Evolutionary conservation across 140 eudicot genomes (phyloP), one percentile per base, ranked within the genome.

Genomic region (Erigeron philadelphicus): DNA sequence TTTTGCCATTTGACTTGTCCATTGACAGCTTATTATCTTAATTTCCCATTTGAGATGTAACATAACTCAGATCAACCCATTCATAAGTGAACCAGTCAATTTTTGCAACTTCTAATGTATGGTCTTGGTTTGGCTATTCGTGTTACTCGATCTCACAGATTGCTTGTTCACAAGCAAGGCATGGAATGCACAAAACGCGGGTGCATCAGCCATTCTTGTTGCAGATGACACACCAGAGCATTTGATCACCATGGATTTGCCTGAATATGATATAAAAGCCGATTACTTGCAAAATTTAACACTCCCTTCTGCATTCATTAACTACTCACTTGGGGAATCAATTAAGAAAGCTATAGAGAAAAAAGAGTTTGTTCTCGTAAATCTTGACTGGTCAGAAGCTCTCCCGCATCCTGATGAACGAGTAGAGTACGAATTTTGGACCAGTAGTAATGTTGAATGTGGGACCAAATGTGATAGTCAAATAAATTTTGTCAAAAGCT

Each of bases 381-480:
- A 66, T 48, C 87, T 81, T 38, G 86, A 84, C 68, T 84, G 88
- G 88, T 69, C 71, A 1, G 88, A 84, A 64, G 64, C 88, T 48
- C 81, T 84, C 56, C 88, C 88, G 45, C 85, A 84, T 61, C 83
- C 86, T 2, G 88, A 84, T 44, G 84, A 81, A 3, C 81, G 88
- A 0, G 88, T 84, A 4, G 88, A 83, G 67, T 83, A 83, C 45
- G 85, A 77, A 65, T 80, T 83, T 67, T 83, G 85, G 88, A 83
- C 88, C 0, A 77, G 72, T 42, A 83, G 83, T 70, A 83, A 83
- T 9, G 82, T 79, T 12, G 87, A 83, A 66, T 83, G 88, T 31
- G 88, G 85, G 56, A 66, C 78, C 67, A 76, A 80, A 70, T 83
- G 88, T 47, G 85, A 83, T 23, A 31, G 41, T 63, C 85, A 76